A percentile compares a stretch with the other conserved stretches of the same genome.
Evolutionary conservation across 2,329 filamentous ascomycete genomes (phyloP).

Genomic region (Teratosphaeria epicoccoides): DNA sequence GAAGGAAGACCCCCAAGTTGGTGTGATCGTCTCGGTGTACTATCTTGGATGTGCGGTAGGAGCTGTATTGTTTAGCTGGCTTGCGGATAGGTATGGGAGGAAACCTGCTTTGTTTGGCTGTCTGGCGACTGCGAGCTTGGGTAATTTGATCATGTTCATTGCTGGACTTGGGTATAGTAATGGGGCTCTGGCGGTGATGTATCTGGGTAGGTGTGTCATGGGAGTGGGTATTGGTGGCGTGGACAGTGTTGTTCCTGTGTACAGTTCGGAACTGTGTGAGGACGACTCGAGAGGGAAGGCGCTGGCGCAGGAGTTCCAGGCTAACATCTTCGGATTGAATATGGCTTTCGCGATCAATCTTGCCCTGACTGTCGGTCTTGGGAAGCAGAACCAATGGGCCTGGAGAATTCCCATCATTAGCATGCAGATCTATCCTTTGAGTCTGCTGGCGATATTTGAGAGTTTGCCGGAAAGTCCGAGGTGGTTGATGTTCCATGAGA

Average conservation of each 20-base stretch:
- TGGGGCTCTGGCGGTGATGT: constrained; percentile 38
- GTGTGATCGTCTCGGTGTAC: constrained; percentile 51
- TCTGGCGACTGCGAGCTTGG: constrained; percentile 42
- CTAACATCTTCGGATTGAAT: constrained; percentile 52
- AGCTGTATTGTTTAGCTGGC: constrained; percentile 45
- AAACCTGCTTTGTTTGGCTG: constrained; percentile 47
- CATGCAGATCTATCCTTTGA: constrained; percentile 50
- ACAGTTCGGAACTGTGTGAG: constrained; percentile 46
- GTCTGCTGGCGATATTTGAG: constrained; percentile 43
- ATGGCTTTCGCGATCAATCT: constrained; percentile 53
- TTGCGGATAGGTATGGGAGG: constrained; percentile 44
- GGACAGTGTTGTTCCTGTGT: constrained; percentile 51
- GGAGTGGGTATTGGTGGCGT: constrained; percentile 50
- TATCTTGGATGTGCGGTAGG: constrained; percentile 52
- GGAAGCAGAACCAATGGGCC: constrained; percentile 49
- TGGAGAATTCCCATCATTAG: constrained; percentile 51
- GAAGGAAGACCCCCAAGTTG: constrained; percentile 42
- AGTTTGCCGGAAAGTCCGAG: constrained; percentile 47
- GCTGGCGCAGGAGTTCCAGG: constrained; percentile 53
- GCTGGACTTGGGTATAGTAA: constrained; percentile 39
- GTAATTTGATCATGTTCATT: constrained; percentile 52
- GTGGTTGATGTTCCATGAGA: constrained; percentile 45
- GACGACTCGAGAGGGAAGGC: constrained; percentile 48
- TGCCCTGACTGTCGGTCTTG: constrained; percentile 41
- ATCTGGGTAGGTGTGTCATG: constrained; percentile 44